Base-by-base conservation (phyloP, 805 yeast species). In the Zygosaccharomyces pseudorouxii region DNA sequence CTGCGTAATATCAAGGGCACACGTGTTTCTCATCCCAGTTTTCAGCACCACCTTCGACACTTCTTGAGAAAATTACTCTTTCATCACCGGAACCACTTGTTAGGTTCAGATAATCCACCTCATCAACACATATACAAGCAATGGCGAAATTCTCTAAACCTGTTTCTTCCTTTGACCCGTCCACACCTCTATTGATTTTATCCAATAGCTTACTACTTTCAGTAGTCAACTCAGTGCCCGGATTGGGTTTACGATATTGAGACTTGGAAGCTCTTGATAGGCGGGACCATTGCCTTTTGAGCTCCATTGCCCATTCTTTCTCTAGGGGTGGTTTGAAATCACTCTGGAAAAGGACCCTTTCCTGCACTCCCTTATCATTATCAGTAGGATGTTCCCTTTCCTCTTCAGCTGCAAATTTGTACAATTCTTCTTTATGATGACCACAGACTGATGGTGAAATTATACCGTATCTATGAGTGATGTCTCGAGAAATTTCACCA, bases 1-100 rank as follows among this genome's bases (percentile, higher is more conserved):
- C 14, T n/a, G 29, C 40, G 14, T 10, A 9, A 16, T 10, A 12
- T 54, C 44, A 85, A 4, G 96, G 95, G 65, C 95, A 86, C 3
- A 87, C 85, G 58, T 86, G 92, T 46, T 72, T 74, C 62, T 86
- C 92, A 42, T 73, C 74, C 96, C 96, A 87, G 55, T 78, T 78
- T 51, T 80, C 85, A 43, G 71, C 65, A 41, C 72, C 75, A 49
- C 74, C 75, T 77, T 47, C 62, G 33, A 46, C 37, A 7, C 45
- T 31, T 43, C 65, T 56, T 36, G 53, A 50, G 46, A 52, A 64
- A 9, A 59, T 48, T 37, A 58, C 50, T 45, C 67, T 54, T 46
- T 61, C 65, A 37, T 64, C 68, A 44, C 68, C 67, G 16, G 57
- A 50, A 5, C 72, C 73, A 53, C 79, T 79, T 45, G 79, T 81